These are phyloP conservation scores for Inga leiocalycina DNA, from an alignment of 306 rosid genomes.

Conservation along the genomic window DNA sequence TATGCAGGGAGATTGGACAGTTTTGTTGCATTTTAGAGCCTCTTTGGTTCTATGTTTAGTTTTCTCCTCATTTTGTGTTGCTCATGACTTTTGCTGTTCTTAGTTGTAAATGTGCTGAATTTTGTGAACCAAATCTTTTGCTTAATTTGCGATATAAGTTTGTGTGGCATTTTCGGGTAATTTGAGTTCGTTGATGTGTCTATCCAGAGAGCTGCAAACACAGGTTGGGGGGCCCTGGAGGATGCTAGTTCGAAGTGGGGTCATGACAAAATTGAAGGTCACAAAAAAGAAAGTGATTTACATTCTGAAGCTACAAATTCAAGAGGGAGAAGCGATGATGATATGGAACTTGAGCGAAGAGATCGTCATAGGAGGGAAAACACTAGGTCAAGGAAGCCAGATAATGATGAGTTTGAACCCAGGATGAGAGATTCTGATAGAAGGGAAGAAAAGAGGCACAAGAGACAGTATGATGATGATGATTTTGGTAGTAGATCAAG, in stretches of 20 bases:
- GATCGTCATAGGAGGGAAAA: slow-evolving; percentile 58
- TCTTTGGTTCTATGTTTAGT: background rate
- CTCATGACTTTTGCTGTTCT: slow-evolving; percentile 2
- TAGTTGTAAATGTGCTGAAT: slow-evolving; percentile 15
- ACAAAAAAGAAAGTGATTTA: slow-evolving; percentile 48
- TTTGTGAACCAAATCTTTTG: background rate
- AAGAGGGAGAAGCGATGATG: slow-evolving; percentile 35
- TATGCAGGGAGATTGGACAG: background rate
- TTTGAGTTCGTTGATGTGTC: slow-evolving; percentile 30
- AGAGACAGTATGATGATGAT: slow-evolving; percentile 32
- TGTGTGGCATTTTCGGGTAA: slow-evolving; percentile 7
- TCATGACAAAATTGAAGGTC: slow-evolving; percentile 66
- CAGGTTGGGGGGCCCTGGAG: slow-evolving; percentile 79
- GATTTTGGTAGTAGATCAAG: slow-evolving; percentile 42
- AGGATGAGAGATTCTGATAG: slow-evolving; percentile 50
- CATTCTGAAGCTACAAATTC: slow-evolving; percentile 49
- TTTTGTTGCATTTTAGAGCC: background rate
- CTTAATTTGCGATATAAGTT: slow-evolving; percentile 4
- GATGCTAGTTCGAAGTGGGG: slow-evolving; percentile 63
- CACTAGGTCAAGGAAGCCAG: slow-evolving; percentile 43
- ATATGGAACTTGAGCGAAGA: slow-evolving; percentile 39
- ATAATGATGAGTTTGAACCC: slow-evolving; percentile 43
- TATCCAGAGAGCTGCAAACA: slow-evolving; percentile 91
- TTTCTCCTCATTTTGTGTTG: slow-evolving; percentile 25
- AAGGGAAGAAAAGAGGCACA: slow-evolving; percentile 54